phyloP scores from a whole-genome alignment of 805 yeast genomes.

The Yarrowia porcina region DNA sequence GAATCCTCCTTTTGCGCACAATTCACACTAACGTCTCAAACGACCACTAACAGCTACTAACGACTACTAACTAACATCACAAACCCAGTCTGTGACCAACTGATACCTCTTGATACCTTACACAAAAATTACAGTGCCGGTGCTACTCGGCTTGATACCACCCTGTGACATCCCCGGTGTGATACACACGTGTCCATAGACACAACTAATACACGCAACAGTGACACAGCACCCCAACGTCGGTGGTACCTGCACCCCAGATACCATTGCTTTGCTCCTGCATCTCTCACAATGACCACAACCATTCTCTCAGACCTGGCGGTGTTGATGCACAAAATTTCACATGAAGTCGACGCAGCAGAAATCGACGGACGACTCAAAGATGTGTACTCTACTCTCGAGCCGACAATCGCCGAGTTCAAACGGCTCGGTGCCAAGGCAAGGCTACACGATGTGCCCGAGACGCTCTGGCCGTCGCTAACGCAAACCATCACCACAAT shows the following conservation, averaged over 20 bases:
- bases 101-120: too few relatives aligned
- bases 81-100: too few relatives aligned
- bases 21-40: too few relatives aligned
- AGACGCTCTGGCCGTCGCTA: background rate
- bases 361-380: background rate
- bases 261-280: background rate
- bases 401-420: background rate
- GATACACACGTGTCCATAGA: background rate
- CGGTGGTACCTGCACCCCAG: too few relatives aligned
- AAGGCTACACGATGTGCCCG: background rate
- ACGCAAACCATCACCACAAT: background rate
- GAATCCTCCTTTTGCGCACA: background rate
- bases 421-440: background rate
- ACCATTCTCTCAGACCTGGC: background rate
- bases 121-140: too few relatives aligned
- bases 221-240: too few relatives aligned
- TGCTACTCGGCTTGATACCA: too few relatives aligned
- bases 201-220: background rate
- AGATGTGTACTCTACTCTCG: background rate
- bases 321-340: background rate
- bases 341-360: background rate
- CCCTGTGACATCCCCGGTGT: background rate
- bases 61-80: background rate
- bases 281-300: background rate
- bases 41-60: background rate